phyloP scores from a whole-genome alignment of 495 filamentous ascomycete genomes.

The Tuber borchii region DNA sequence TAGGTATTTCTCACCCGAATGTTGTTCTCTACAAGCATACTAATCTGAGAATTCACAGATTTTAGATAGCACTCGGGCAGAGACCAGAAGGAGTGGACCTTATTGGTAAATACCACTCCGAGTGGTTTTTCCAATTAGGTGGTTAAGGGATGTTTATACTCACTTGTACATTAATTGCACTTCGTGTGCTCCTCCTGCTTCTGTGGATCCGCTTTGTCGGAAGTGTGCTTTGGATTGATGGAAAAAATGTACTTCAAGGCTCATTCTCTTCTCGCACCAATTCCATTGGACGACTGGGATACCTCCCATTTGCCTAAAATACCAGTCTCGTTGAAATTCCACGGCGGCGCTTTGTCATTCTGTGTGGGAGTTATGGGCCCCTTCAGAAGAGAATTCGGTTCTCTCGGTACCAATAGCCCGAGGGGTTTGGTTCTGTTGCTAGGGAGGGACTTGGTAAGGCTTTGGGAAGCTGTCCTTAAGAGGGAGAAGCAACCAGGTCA shows the following conservation, averaged over 20 bases:
- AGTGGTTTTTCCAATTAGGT: no score
- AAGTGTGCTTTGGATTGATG: conserved; percentile 81
- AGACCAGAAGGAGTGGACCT: no score
- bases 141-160: no score
- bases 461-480: conserved; percentile 59
- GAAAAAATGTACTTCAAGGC: conserved; percentile 63
- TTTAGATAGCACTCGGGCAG: no score
- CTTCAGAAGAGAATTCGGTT: conserved; percentile 61
- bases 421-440: conserved; percentile 62
- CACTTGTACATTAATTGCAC: no score
- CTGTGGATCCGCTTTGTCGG: no score
- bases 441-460: conserved; percentile 58
- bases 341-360: conserved; percentile 48
- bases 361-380: conserved; percentile 65
- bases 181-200: no score
- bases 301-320: conserved; percentile 61
- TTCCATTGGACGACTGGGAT: conserved; percentile 53
- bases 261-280: conserved; percentile 58
- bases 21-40: no score
- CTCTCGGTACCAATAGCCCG: conserved; percentile 63
- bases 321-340: conserved; percentile 59
- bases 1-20: no score
- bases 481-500: conserved; percentile 55
- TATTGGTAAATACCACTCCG: no score
- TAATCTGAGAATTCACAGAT: no score